Conservation (phyloP, 2,329 filamentous ascomycete genomes). For the Pseudogymnoascus sp. region DNA sequence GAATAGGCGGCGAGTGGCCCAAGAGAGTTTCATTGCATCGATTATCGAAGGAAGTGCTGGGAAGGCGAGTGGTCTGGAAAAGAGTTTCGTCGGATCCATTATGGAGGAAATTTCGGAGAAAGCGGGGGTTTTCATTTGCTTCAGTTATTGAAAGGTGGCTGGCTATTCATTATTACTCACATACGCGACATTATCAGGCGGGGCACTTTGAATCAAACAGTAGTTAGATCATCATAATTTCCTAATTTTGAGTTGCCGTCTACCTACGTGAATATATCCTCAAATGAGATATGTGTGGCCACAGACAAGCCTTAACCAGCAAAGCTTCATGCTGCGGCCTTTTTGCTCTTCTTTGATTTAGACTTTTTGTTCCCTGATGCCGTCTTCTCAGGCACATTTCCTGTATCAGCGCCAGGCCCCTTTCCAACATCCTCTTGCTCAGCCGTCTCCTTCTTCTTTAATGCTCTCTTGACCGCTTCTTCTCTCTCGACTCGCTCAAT, state of each 20-base stretch:
- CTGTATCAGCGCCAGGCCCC: neutral
- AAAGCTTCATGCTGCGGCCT: neutral
- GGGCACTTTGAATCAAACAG: neutral
- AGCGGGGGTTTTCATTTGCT: neutral
- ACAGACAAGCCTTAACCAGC: neutral
- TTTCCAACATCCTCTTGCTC: conserved; percentile 21
- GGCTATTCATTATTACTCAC: neutral
- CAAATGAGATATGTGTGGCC: neutral
- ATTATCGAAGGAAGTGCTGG: neutral
- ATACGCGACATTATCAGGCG: too few relatives aligned
- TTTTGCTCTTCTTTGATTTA: neutral
- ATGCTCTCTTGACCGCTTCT: conserved; percentile 48
- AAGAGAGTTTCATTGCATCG: neutral
- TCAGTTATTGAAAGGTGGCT: neutral
- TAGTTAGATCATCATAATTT: neutral
- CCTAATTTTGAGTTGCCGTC: neutral
- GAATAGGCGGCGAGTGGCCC: neutral
- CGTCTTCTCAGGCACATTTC: neutral
- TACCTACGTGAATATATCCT: neutral
- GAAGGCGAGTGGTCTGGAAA: neutral
- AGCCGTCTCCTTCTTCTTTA: conserved; percentile 32
- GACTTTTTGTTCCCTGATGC: conserved; percentile 1
- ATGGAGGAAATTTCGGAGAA: neutral
- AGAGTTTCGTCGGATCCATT: neutral
- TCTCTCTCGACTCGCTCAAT: conserved; percentile 77